phyloP scores from a whole-genome alignment of 2,329 filamentous ascomycete species.

The Uncinocarpus reesii region DNA sequence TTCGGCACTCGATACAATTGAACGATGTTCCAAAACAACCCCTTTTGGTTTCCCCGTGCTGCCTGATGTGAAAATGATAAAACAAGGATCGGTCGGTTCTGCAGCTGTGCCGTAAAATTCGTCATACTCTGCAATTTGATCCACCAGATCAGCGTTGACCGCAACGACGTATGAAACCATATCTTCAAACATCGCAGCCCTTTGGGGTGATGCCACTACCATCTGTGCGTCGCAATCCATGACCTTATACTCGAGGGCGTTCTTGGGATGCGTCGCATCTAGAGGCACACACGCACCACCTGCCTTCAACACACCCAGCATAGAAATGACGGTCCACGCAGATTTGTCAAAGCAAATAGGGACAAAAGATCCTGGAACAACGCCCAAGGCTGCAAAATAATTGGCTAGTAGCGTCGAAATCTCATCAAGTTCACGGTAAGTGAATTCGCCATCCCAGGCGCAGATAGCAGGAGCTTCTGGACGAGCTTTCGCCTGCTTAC shows the following conservation, averaged over 20 bases:
- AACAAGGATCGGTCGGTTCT: conserved; percentile 63
- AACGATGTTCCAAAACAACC: conserved; percentile 62
- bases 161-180: conserved; percentile 33
- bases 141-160: conserved; percentile 19
- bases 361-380: conserved; percentile 15
- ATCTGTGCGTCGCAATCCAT: conserved; percentile 33
- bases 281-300: conserved; percentile 17
- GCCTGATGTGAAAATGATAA: conserved; percentile 71
- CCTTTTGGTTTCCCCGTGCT: conserved; percentile 81
- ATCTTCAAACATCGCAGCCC: conserved; percentile 33
- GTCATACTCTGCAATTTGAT: conserved; percentile 6
- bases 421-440: conserved; percentile 18
- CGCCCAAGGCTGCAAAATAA: conserved; percentile 15
- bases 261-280: conserved; percentile 26
- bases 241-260: conserved; percentile 31
- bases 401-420: conserved; percentile 18
- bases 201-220: conserved; percentile 31
- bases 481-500: conserved; percentile 19
- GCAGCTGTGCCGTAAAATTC: conserved; percentile 34
- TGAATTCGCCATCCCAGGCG: conserved; percentile 21
- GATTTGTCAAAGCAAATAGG: conserved; percentile 19
- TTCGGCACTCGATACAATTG: conserved; percentile 23
- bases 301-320: conserved; percentile 19
- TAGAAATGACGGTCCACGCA: conserved; percentile 17
- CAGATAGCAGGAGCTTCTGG: conserved; percentile 20